Evolutionary conservation across 2,329 filamentous ascomycete species (phyloP).

Genomic region (Ilyonectria destructans): DNA sequence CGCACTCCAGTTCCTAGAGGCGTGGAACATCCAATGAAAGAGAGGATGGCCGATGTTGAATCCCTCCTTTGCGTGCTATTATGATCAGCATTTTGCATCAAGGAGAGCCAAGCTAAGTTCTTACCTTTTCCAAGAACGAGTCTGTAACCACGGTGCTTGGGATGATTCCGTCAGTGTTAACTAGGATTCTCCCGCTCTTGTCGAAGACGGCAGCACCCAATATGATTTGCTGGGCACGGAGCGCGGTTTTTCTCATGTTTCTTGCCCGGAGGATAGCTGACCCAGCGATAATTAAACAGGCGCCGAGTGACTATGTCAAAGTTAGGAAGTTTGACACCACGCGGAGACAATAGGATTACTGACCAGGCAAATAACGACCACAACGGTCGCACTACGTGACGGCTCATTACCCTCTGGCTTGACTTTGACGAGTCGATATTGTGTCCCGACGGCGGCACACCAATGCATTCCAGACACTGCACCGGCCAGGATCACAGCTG

Average conservation of each 20-base stretch:
- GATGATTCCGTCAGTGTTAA: constrained; percentile 78
- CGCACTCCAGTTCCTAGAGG: constrained; percentile 83
- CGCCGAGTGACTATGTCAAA: constrained; percentile 68
- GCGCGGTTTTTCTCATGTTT: constrained; percentile 68
- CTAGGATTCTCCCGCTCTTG: constrained; percentile 75
- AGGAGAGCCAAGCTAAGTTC: constrained; percentile 21
- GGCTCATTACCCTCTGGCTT: constrained; percentile 56
- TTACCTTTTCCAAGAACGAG: constrained; percentile 78
- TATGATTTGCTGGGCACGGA: constrained; percentile 74
- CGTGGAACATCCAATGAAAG: constrained; percentile 90
- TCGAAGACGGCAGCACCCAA: constrained; percentile 79
- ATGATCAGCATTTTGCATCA: constrained; percentile 33
- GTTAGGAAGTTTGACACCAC: constrained; percentile 13
- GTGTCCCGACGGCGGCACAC: constrained; percentile 81
- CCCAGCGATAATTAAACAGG: constrained; percentile 72
- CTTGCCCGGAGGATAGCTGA: constrained; percentile 70
- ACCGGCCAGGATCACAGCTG: constrained; percentile 78
- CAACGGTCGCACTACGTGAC: constrained; percentile 77
- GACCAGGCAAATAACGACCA: constrained; percentile 82
- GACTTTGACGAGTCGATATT: constrained; percentile 72
- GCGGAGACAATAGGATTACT: constrained; percentile 46
- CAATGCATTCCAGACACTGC: constrained; percentile 93
- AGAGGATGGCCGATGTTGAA: constrained; percentile 84
- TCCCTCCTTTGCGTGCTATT: constrained; percentile 73
- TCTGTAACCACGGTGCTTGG: constrained; percentile 85